Conservation (phyloP, 768 basidiomycete genomes). For the Suillus bovinus region DNA sequence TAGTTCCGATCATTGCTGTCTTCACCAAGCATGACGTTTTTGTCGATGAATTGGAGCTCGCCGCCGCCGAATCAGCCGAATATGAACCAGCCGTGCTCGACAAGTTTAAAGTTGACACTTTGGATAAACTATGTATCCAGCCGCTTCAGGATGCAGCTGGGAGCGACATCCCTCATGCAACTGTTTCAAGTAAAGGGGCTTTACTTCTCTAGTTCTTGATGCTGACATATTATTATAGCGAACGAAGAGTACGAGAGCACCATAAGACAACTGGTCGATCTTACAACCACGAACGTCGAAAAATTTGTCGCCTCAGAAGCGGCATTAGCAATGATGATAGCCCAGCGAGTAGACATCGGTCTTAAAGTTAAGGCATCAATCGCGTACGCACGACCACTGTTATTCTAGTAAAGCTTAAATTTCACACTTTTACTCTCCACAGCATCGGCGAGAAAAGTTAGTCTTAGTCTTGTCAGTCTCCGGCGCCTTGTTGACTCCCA, state of each 20-base stretch:
- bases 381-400: background rate
- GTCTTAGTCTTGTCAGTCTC: background rate
- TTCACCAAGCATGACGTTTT: conserved; percentile 12
- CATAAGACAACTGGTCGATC: conserved; percentile 6
- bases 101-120: background rate
- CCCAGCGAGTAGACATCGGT: conserved; percentile 9
- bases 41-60: conserved; percentile 2
- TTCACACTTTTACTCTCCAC: background rate
- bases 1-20: conserved; percentile 10
- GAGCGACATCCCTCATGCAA: background rate
- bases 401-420: background rate
- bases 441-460: conserved; percentile 13
- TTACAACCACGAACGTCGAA: conserved; percentile 11
- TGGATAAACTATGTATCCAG: conserved; percentile 6
- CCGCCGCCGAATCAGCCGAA: background rate
- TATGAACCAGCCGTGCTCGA: conserved; percentile 5
- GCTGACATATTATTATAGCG: conserved; percentile 1
- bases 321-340: conserved; percentile 8
- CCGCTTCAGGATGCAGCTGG: conserved; percentile 9
- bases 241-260: conserved; percentile 5
- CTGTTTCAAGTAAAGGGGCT: conserved; percentile 9
- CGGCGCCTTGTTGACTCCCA: background rate
- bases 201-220: background rate
- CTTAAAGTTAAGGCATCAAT: conserved; percentile 6
- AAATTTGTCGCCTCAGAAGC: conserved; percentile 10